Base-by-base conservation (phyloP, 495 filamentous ascomycete genomes). In the Aspergillus panamensis region DNA sequence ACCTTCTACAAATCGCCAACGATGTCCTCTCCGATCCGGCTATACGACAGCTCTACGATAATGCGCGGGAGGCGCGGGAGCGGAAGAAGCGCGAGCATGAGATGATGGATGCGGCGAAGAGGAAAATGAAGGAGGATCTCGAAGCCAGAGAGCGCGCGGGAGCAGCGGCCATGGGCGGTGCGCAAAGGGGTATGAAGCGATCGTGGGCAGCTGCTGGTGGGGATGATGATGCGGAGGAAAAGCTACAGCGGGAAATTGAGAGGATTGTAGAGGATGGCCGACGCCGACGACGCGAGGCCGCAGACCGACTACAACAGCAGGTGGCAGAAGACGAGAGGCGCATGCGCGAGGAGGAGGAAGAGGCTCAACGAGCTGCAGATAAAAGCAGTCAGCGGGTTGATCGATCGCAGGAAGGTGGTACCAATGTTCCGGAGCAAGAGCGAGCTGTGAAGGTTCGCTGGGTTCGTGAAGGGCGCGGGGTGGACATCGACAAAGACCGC, bases 91-190 rank as follows among this genome's bases (percentile, higher is more conserved):
- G 82, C 59, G 81, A 88, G 69, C 74, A 80, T 58, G 86, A 87
- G 45, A 71, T 83, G 62, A 84, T 89, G 65, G 85, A 86, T 62
- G 78, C 85, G 8, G 79, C 79, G 65, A 78, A 89, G 63, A 72
- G 85, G 66, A 78, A 83, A 71, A 90, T 92, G 88, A 82, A 84
- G 66, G 86, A 90, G 68, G 88, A 92, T 67, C 69, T 91, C 50
- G 87, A 91, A 72, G 72, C 78, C 51, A 67, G 85, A 53, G 87
- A 89, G 63, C 64, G 80, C 45, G 69, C 69, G 44, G 68, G 77
- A 35, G 72, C 69, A 16, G 63, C 57, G 33, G 64, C 44, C 53
- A 56, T 49, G 8, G 62, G 40, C 19, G 61, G 43, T 30, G 61
- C 16, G 16, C 66, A 66, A 57, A 66, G 63, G 55, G 80, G 80